Conservation (phyloP, 345 rosid species). For the Citrus glauca region DNA sequence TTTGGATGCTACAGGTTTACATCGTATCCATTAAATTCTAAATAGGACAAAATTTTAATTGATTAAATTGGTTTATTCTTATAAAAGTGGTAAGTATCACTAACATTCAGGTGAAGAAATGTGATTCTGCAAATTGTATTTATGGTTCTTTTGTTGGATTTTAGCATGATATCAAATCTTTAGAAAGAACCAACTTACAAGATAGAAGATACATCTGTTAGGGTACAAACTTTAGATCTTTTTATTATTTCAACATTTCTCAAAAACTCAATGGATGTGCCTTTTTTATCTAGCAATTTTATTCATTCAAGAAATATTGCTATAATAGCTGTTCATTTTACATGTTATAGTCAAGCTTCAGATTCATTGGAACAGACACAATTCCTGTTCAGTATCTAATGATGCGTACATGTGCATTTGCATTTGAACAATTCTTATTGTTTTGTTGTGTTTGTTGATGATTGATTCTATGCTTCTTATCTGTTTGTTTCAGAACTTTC, state of each 20-base stretch:
- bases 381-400: background rate
- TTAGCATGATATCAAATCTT: background rate
- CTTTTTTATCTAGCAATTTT: background rate
- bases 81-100: background rate
- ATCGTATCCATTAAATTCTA: conserved; percentile 6
- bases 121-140: background rate
- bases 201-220: background rate
- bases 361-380: background rate
- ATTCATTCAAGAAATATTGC: background rate
- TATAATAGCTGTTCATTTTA: background rate
- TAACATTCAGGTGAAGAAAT: background rate
- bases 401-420: background rate
- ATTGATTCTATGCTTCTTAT: background rate
- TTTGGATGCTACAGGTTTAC: conserved; percentile 88
- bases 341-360: background rate
- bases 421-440: background rate
- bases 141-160: background rate
- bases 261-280: background rate
- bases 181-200: background rate
- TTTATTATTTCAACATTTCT: background rate
- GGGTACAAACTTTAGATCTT: background rate
- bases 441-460: conserved; percentile 1
- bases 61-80: background rate
- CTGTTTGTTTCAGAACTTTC: conserved; percentile 57
- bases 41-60: background rate